Base-by-base conservation (phyloP, 2,329 filamentous ascomycete species). In the Macrophomina phaseolina region DNA sequence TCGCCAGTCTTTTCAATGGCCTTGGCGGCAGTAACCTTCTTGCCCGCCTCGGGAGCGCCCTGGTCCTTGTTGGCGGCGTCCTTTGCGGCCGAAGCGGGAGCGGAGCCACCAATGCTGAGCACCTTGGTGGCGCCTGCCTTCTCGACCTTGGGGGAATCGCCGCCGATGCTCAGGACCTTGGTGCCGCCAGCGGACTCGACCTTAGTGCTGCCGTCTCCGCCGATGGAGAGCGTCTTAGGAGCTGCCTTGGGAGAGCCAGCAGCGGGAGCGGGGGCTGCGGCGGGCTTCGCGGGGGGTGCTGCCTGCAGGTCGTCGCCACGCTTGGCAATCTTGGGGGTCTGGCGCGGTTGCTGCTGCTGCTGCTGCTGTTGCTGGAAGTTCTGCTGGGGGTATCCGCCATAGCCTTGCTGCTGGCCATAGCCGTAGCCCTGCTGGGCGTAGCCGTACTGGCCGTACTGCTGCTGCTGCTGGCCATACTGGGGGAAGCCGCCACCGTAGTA, bases 1-100 rank as follows among this genome's bases (percentile, higher is more conserved):
- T 94, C 90, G 65, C 93, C 92, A 0, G 91, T 90, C 85, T 97
- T 97, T 75, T 97, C 93, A 69, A 97, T 92, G 9, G 94, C 94
- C 81, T 97, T 97, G 61, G 88, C 84, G 4, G 94, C 94, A 1
- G 90, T 84, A n/a, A 91, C 89, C 81, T 97, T 97, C 68, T 93
- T 86, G 36, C 92, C 91, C 34, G 90, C 90, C 70, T 91, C 90
- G 2, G 89, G 80, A 12, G 76, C 79, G n/a, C 71, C 73, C 70
- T 79, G 79, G 69, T 81, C 77, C n/a, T 77, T 77, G 61, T 79
- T 79, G 28, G 75, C 73, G 56, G 73, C 73, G 40, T 79, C 78
- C 69, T 76, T 86, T 68, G 79, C 76, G 58, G 85, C 81, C 45
- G 85, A 81, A n/a, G 85, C 67, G 4, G 79, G 64, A 9, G 76